Percentiles rank a stretch among this genome's conserved stretches.
Evolutionary conservation across 2,329 filamentous ascomycete genomes (phyloP).

Genomic region (Teratosphaeria nubilosa): DNA sequence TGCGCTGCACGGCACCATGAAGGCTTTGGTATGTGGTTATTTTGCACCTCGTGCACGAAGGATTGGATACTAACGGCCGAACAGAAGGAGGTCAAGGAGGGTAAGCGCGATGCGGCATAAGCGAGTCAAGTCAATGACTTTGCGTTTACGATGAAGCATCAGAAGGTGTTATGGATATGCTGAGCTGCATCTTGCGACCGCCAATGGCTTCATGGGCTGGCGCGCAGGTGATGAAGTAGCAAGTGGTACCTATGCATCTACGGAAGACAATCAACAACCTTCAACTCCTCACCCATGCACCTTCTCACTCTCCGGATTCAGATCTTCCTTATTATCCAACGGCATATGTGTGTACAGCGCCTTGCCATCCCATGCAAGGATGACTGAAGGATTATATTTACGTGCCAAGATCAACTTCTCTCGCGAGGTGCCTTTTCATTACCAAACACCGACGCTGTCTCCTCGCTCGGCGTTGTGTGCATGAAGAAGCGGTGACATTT

Average conservation of each 20-base stretch:
- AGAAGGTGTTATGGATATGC: not conserved
- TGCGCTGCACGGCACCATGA: conserved; percentile 97
- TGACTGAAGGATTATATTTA: conserved; percentile 53
- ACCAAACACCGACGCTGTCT: conserved; percentile 53
- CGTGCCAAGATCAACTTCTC: conserved; percentile 52
- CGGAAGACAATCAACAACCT: not conserved
- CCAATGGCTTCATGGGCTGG: not conserved
- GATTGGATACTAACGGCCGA: conserved; percentile 16
- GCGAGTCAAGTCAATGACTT: conserved; percentile 15
- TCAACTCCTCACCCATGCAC: not conserved
- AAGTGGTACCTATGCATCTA: not conserved
- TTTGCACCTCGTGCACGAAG: not conserved
- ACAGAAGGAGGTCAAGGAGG: conserved; percentile 96
- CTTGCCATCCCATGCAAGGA: conserved; percentile 48
- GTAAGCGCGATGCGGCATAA: conserved; percentile 82
- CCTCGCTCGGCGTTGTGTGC: conserved; percentile 46
- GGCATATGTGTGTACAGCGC: conserved; percentile 67
- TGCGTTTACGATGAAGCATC: conserved; percentile 1
- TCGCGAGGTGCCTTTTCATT: conserved; percentile 39
- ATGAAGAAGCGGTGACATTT: conserved; percentile 53
- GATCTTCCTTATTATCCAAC: conserved; percentile 11
- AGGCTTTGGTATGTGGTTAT: conserved; percentile 70
- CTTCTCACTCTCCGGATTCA: conserved; percentile 1
- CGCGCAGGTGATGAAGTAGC: not conserved
- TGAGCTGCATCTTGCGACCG: not conserved